Base-by-base conservation (phyloP, 495 filamentous ascomycete species). In the Chaetomium fimeti region DNA sequence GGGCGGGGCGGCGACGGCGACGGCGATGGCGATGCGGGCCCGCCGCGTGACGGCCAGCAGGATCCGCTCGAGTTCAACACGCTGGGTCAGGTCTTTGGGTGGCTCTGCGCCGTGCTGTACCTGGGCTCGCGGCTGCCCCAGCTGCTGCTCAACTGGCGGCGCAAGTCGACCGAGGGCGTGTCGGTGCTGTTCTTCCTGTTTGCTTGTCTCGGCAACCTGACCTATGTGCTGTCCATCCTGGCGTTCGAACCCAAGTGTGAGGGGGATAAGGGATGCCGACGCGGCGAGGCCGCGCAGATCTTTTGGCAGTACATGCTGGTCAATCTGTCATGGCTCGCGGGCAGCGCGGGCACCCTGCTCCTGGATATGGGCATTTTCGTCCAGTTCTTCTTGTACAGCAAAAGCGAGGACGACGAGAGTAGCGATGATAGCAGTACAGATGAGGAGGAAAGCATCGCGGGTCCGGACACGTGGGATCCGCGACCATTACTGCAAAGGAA, bases 121-220 rank as follows among this genome's bases (percentile, higher is more conserved):
- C 88, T 98, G 16, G 92, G 90, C 24, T 92, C 88, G 0, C 86
- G 94, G 7, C 71, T 97, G 12, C 94, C 94, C 0, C 94, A 98
- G 75, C 80, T 98, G 9, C 78, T 97, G 5, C 84, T 97, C 36
- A 98, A 98, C 72, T 93, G 88, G 76, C 83, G 88, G 2, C 87
- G 94, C 45, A 96, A 94, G 75, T 89, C 86, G 32, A 97, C 92
- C 1, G 93, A 97, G 36, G 94, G 93, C 3, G 86, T 98, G 6
- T 92, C 89, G 22, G 81, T 96, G 68, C 80, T 98, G 0, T 98
- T 98, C 79, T 98, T 98, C 78, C 78, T 98, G 20, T 98, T 98
- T 72, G 94, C 93, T 9, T 97, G 92, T 73, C 83, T 97, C 24
- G 94, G 94, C 3, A 98, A 98, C 70, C 68, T 93, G 60, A 96